Evolutionary conservation across 768 basidiomycete species (phyloP).

Genomic region (Coprinellus micaceus): DNA sequence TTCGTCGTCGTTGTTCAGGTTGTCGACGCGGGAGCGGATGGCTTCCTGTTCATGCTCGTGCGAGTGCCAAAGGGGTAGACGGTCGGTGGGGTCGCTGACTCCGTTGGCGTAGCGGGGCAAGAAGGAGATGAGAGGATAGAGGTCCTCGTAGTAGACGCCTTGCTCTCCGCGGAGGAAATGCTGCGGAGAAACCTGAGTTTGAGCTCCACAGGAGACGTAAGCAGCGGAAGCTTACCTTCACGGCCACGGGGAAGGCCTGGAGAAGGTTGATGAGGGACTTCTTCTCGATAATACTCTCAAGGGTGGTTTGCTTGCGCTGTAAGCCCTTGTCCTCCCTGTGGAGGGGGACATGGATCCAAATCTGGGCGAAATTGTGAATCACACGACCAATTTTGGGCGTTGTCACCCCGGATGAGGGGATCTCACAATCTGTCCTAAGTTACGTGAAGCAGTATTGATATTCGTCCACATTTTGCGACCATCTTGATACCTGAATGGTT

Average conservation of each 20-base stretch:
- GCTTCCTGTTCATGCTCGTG: conserved; percentile 18
- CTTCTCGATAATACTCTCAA: conserved; percentile 65
- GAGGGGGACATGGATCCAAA: conserved; percentile 54
- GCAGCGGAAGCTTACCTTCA: conserved; percentile 43
- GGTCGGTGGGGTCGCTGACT: conserved; percentile 33
- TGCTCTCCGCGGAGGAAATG: conserved; percentile 66
- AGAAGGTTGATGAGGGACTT: conserved; percentile 73
- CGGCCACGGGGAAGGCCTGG: conserved; percentile 63
- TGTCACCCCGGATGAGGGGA: conserved; percentile 4
- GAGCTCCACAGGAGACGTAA: not conserved
- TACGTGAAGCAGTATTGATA: conserved; percentile 54
- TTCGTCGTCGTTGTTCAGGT: conserved; percentile 2
- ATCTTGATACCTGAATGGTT: conserved; percentile 53
- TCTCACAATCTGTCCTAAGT: conserved; percentile 55
- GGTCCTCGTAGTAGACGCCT: conserved; percentile 70
- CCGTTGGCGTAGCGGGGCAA: conserved; percentile 54
- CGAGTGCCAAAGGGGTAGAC: conserved; percentile 56
- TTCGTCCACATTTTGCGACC: conserved; percentile 70
- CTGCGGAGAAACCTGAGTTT: conserved; percentile 23
- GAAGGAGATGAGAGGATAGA: conserved; percentile 66
- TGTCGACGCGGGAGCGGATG: not conserved
- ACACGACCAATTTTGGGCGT: not conserved
- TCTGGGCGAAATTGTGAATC: conserved; percentile 26
- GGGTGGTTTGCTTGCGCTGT: conserved; percentile 23
- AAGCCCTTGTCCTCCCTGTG: conserved; percentile 34